phyloP scores from a whole-genome alignment of 2,329 filamentous ascomycete genomes.

The Cordyceps javanica region DNA sequence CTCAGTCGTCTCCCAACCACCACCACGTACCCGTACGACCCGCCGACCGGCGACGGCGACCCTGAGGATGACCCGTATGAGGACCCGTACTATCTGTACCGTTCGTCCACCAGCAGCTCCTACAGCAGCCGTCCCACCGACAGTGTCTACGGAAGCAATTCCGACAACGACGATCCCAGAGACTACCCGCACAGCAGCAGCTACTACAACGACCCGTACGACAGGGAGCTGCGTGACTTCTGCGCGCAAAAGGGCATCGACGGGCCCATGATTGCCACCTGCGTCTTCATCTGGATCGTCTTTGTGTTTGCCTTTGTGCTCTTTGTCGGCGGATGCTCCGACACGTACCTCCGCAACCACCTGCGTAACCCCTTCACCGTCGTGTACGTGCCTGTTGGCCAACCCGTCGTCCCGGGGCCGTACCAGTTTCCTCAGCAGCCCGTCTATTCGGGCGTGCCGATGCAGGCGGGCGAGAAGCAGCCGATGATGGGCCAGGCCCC shows the following conservation, averaged over 20 bases:
- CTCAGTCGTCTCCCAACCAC: background rate
- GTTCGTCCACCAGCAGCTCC: background rate
- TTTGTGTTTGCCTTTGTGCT: conserved; percentile 1
- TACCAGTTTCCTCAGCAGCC: background rate
- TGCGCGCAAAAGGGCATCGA: background rate
- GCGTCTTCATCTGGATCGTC: conserved; percentile 7
- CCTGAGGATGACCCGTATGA: background rate
- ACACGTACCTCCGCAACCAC: conserved; percentile 14
- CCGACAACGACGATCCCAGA: background rate
- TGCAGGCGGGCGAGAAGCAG: background rate
- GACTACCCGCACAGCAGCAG: background rate
- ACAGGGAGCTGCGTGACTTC: background rate
- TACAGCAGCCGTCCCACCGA: background rate
- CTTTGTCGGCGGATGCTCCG: conserved; percentile 7
- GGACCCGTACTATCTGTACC: background rate
- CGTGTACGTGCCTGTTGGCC: conserved; percentile 5
- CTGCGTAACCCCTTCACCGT: conserved; percentile 1
- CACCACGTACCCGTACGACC: background rate
- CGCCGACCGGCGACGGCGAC: too few species aligned
- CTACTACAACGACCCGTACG: background rate
- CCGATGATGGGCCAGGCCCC: background rate
- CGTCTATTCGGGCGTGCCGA: background rate
- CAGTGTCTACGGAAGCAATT: background rate
- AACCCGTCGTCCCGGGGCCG: background rate
- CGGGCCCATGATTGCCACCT: background rate